These are phyloP conservation scores for Sphaerulina vaccinii DNA, from an alignment of 2,329 filamentous ascomycete species.

Conservation along the genomic window DNA sequence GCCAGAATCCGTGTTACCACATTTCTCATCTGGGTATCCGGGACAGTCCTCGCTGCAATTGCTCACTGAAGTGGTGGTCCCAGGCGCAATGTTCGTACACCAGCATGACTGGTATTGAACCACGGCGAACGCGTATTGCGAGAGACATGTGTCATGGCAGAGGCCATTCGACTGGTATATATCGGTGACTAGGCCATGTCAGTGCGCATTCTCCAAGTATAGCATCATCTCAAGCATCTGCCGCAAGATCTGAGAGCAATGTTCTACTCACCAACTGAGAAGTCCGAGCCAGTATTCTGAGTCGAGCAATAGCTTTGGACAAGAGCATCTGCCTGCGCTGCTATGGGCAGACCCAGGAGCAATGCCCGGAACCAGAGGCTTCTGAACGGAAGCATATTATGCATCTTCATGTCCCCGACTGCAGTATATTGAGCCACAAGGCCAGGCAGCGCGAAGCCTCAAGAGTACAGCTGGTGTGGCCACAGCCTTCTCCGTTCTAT, in stretches of 20 bases:
- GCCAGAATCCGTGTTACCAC: slow-evolving; percentile 56
- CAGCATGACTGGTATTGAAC: slow-evolving; percentile 66
- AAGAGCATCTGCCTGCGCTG: slow-evolving; percentile 25
- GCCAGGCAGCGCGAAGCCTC: neutral
- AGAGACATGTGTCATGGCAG: slow-evolving; percentile 61
- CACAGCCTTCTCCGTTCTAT: slow-evolving; percentile 13
- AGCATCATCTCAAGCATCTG: slow-evolving; percentile 10
- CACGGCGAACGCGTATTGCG: slow-evolving; percentile 64
- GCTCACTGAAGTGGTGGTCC: slow-evolving; percentile 37
- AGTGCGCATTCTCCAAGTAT: neutral
- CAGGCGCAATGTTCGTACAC: slow-evolving; percentile 70
- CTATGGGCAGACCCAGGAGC: slow-evolving; percentile 13
- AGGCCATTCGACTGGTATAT: slow-evolving; percentile 66
- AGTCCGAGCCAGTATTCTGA: slow-evolving; percentile 43
- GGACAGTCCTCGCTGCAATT: slow-evolving; percentile 63
- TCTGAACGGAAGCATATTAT: slow-evolving; percentile 33
- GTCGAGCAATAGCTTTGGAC: slow-evolving; percentile 46
- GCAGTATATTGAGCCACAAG: neutral
- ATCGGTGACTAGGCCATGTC: slow-evolving; percentile 33
- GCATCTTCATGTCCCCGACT: slow-evolving; percentile 18
- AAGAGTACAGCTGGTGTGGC: slow-evolving; percentile 15
- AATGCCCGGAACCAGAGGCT: slow-evolving; percentile 19
- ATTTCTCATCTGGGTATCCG: slow-evolving; percentile 65
- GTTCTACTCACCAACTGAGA: slow-evolving; percentile 37
- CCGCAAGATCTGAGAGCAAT: neutral